Evolutionary conservation across 257 asterid genomes (phyloP), one percentile per base, ranked within the genome.

Genomic region (Nicotiana tomentosiformis): DNA sequence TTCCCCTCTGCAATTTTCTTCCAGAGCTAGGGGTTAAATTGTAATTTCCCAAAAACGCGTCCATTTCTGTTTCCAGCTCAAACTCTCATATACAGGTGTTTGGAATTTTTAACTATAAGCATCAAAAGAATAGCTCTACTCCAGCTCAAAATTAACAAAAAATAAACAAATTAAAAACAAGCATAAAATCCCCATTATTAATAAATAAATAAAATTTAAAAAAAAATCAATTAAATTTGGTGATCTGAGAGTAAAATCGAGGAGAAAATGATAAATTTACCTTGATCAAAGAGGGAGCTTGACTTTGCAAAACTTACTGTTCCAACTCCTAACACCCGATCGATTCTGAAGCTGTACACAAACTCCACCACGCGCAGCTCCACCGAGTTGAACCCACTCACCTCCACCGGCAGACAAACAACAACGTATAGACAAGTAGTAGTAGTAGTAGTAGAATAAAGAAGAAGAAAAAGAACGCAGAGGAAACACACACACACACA

Each of bases 281-380:
- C 90, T 88, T 88, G 88, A 92, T 91, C 91, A 72, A 72, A 43
- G 88, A 80, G 65, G 83, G 80, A 81, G 80, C 86, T 84, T 83
- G 86, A 90, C 91, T 89, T 84, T 64, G 10, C 5, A 43, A 39
- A 14, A 72, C n/a, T 43, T 46, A 46, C 20, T 20, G 78, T 43
- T 72, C 60, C 35, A 43, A 72, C 37, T 46, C 46, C 3, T 29
- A 72, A 69, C 29, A 69, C 10, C 32, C 77, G 77, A 5, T 39
- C n/a, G 32, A 69, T 69, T 67, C 76, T 9, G 3, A 69, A n/a
- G 35, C 7, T 14, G 60, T 46, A 26, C 77, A 65, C n/a, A 84
- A 80, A 35, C 65, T 20, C 18, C 6, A 16, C 30, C 15, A 10
- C 5, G 26, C 74, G 10, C 49, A 6, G 12, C 29, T 35, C 16